These are phyloP conservation scores for Talaromyces pinophilus DNA, from an alignment of 2,329 filamentous ascomycete species.

Conservation along the genomic window DNA sequence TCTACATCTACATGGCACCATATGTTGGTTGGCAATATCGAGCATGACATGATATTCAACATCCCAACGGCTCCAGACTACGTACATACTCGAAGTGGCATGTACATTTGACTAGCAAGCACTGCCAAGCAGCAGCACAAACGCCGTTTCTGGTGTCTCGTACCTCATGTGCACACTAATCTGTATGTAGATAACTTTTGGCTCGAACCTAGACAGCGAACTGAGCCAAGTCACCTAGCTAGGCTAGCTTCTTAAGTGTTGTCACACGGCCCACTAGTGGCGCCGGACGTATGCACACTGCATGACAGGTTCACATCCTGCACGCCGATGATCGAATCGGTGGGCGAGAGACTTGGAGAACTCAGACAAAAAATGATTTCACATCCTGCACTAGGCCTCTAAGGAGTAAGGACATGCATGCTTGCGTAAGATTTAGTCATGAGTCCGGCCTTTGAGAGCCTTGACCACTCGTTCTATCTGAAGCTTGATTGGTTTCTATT, in stretches of 20 bases:
- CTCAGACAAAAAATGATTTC: background rate
- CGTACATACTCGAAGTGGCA: background rate
- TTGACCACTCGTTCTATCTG: background rate
- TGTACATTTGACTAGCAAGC: background rate
- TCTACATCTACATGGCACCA: background rate
- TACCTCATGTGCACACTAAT: background rate
- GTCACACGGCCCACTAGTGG: constrained; percentile 4
- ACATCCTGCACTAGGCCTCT: background rate
- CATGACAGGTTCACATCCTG: constrained; percentile 11
- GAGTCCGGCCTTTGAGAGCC: background rate
- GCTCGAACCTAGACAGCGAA: background rate
- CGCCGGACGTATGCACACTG: background rate
- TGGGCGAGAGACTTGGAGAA: background rate
- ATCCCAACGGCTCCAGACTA: background rate
- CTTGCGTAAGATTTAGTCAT: background rate
- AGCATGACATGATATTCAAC: background rate
- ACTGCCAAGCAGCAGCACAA: background rate
- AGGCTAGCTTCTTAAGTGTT: background rate
- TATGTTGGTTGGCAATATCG: background rate
- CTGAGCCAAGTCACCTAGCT: background rate
- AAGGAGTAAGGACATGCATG: background rate
- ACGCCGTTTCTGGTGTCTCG: background rate
- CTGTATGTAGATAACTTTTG: background rate
- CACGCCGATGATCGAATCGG: background rate
- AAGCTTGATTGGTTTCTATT: background rate